Evolutionary conservation across 1,284 basidiomycete genomes (phyloP).

Genomic region (Ustilago shanxiensis): DNA sequence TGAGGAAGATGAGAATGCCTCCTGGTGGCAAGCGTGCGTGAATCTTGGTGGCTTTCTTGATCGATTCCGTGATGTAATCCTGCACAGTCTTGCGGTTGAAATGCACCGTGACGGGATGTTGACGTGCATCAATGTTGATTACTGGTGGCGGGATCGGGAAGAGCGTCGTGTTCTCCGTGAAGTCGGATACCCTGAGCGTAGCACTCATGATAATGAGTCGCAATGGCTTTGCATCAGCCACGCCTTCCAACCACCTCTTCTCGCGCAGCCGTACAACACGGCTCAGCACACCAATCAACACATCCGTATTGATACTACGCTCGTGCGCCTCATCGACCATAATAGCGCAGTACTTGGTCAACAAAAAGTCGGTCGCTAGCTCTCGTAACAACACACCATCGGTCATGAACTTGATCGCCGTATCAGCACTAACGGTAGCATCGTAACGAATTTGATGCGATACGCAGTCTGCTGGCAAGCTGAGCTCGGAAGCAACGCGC

Average conservation of each 20-base stretch:
- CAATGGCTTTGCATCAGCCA: conserved; percentile 76
- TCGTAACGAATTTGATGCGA: conserved; percentile 99
- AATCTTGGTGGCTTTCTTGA: conserved; percentile 87
- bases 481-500: conserved; percentile 90
- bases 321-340: conserved; percentile 99
- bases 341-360: conserved; percentile 86
- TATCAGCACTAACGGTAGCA: conserved; percentile 87
- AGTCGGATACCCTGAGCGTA: conserved; percentile 92
- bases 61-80: conserved; percentile 91
- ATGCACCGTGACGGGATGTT: conserved; percentile 95
- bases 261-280: conserved; percentile 87
- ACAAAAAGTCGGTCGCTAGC: conserved; percentile 87
- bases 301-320: conserved; percentile 97
- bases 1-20: conserved; percentile 81
- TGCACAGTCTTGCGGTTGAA: conserved; percentile 87
- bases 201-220: conserved; percentile 99
- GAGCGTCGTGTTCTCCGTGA: conserved; percentile 85
- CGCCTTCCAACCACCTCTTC: conserved; percentile 63
- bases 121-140: conserved; percentile 88
- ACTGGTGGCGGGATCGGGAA: conserved; percentile 89
- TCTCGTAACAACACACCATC: conserved; percentile 97
- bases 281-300: conserved; percentile 93
- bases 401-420: conserved; percentile 99
- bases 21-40: conserved; percentile 80
- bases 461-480: conserved; percentile 81